Evolutionary conservation across 192 early-diverging fungal species (phyloP), one percentile per base, ranked within the genome.

Genomic region (Pilobolus umbonatus): DNA sequence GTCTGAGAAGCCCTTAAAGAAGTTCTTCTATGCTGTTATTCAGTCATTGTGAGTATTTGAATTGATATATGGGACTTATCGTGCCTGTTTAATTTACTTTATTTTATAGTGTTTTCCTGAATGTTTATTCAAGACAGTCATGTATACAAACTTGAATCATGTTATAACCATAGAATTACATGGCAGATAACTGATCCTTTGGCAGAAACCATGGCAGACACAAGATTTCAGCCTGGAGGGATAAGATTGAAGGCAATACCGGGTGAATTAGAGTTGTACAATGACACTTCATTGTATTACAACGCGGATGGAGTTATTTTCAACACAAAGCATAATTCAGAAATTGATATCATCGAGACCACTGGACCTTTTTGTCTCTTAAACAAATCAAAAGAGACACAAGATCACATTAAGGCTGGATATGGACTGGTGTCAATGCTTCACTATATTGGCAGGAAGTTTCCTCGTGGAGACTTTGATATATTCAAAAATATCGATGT

Each of bases 331-430:
- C 39, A 24, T 39, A 25, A 55, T 22, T 42, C 42, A 21, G 35
- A 55, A 55, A 42, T 55, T 42, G 53, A 35, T 42, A 55, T 55
- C 35, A 42, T 55, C 12, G 53, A 55, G 42, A 55, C 38, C 39
- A 55, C 38, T 28, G 53, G 35, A 21, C 53, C 22, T 38, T 55
- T 55, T 26, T 38, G 39, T 39, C 53, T 42, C 24, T 24, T 42
- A 55, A 55, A 55, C 42, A 14, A 42, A 35, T 38, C 52, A 55
- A 55, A 55, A 19, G 38, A 42, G 15, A 55, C 53, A 3, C 53
- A 55, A 55, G 22, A 40, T 39, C 42, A 55, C 42, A 42, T 55
- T 21, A 55, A 55, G 53, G 38, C 53, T 55, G 53, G 53, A 55
- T 55, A 55, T 24, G 24, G 34, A 9, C 35, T 55, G 39, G 38